Percentiles rank a stretch among this genome's conserved stretches.
Evolutionary conservation across 2,329 filamentous ascomycete species (phyloP).

Genomic region (Fusarium sp.): DNA sequence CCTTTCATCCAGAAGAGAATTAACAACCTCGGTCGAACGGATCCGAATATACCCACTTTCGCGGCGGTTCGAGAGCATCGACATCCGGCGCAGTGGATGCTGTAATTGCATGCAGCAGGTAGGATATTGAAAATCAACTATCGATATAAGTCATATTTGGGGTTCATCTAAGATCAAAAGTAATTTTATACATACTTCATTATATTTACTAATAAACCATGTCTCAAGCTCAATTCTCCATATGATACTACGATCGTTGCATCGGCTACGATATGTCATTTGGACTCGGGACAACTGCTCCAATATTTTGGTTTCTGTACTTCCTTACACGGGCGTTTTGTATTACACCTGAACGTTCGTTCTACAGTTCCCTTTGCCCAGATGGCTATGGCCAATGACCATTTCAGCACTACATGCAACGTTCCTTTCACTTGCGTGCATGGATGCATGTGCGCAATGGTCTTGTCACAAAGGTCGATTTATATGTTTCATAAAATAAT

Average conservation of each 20-base stretch:
- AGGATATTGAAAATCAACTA: background rate
- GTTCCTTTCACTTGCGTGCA: too few species aligned
- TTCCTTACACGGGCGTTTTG: background rate
- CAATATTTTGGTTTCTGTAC: background rate
- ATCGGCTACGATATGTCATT: background rate
- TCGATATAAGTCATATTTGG: background rate
- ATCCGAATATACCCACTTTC: constrained; percentile 40
- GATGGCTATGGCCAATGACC: too few species aligned
- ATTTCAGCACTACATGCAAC: too few species aligned
- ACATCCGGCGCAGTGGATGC: constrained; percentile 31
- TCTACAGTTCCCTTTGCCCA: background rate
- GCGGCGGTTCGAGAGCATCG: constrained; percentile 14
- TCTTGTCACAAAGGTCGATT: background rate
- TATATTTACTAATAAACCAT: background rate
- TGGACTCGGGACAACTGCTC: constrained; percentile 2
- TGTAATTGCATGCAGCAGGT: constrained; percentile 1
- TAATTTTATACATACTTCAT: too few species aligned
- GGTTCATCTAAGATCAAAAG: too few species aligned
- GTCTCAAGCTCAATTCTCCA: background rate
- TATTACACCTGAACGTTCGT: background rate
- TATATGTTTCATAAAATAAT: background rate
- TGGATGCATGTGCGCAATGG: background rate
- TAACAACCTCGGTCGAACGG: constrained; percentile 36
- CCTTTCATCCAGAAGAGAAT: constrained; percentile 4
- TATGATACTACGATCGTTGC: background rate